These are phyloP conservation scores for Beta vulgaris DNA, from an alignment of 148 eudicot species.

Conservation along the genomic window DNA sequence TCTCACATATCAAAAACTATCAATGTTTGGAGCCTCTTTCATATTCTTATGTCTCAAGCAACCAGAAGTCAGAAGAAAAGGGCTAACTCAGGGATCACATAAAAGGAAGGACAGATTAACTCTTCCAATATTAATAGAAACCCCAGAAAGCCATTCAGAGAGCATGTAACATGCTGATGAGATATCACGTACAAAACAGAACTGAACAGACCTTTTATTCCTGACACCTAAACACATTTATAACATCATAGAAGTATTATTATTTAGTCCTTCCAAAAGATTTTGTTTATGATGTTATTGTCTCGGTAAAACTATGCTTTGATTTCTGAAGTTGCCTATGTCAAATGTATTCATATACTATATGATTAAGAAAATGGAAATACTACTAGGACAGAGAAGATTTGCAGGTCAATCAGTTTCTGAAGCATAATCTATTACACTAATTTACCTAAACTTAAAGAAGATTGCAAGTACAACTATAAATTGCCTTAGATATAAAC, in stretches of 20 bases:
- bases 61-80: not conserved
- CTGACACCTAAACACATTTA: not conserved
- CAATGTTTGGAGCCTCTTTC: constrained; percentile 9
- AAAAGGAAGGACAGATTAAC: constrained; percentile 4
- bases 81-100: constrained; percentile 7
- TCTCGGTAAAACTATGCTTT: not conserved
- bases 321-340: not conserved
- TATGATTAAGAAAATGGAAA: not conserved
- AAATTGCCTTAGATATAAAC: not conserved
- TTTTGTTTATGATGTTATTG: not conserved
- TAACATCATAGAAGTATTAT: too few relatives aligned
- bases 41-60: not conserved
- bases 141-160: constrained; percentile 2
- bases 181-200: not conserved
- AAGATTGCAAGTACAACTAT: not conserved
- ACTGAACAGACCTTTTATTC: not conserved
- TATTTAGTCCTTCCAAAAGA: not conserved
- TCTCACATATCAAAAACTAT: not conserved
- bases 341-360: not conserved
- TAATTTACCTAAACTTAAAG: not conserved
- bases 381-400: not conserved
- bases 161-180: not conserved
- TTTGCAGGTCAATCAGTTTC: not conserved
- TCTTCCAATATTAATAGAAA: not conserved
- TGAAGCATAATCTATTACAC: not conserved